phyloP scores from a whole-genome alignment of 352 stramenopile genomes.

The Phytophthora fragariaefolia region DNA sequence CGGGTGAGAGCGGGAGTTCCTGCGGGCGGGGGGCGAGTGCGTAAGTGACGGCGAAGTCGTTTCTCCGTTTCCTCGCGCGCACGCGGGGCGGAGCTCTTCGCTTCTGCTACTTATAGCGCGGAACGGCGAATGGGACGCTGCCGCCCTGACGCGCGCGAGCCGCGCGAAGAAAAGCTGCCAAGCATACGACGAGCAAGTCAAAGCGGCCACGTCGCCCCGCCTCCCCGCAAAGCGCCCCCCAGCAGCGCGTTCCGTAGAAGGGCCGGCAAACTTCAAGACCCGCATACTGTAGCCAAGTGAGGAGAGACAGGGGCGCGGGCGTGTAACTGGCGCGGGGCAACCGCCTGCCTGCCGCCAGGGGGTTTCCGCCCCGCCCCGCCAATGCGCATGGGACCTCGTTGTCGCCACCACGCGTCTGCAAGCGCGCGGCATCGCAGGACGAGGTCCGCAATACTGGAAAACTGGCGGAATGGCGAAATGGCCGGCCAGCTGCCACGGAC shows the following conservation, averaged over 20 bases:
- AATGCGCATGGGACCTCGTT: too few relatives aligned
- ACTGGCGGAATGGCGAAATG: too few relatives aligned
- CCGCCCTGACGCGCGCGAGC: conserved; percentile 17
- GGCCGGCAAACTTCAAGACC: conserved; percentile 40
- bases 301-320: not conserved
- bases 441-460: too few relatives aligned
- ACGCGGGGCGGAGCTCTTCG: too few relatives aligned
- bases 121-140: conserved; percentile 41
- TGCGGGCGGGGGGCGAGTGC: conserved; percentile 27
- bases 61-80: conserved; percentile 37
- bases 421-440: too few relatives aligned
- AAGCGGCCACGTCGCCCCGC: conserved; percentile 26
- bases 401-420: too few relatives aligned
- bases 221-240: conserved; percentile 27
- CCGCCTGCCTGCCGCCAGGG: conserved; percentile 1
- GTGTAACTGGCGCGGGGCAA: not conserved
- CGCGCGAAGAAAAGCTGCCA: conserved; percentile 13
- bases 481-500: too few relatives aligned
- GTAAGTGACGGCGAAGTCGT: conserved; percentile 41
- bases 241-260: conserved; percentile 31
- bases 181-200: conserved; percentile 4
- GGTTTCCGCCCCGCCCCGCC: too few relatives aligned
- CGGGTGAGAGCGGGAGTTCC: conserved; percentile 12
- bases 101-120: conserved; percentile 44
- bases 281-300: conserved; percentile 38